Conservation (phyloP, 805 yeast species). For the Lachancea quebecensis region DNA sequence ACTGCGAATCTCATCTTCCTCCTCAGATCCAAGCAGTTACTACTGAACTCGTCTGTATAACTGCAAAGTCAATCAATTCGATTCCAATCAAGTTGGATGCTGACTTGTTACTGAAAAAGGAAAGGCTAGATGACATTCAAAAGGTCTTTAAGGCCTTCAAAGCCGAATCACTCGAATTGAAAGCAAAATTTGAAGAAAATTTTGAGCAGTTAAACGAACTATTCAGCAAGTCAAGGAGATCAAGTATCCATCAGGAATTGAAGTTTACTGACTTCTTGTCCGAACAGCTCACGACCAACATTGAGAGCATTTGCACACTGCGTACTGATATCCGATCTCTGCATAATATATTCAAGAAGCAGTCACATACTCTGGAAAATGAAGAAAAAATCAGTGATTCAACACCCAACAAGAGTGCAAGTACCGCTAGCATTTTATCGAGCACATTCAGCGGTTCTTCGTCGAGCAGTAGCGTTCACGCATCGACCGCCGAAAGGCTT, state of each 20-base stretch:
- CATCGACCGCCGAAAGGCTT: constrained; percentile 15
- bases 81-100: constrained; percentile 39
- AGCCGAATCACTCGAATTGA: constrained; percentile 10
- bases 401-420: not conserved
- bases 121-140: constrained; percentile 20
- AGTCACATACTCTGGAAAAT: constrained; percentile 19
- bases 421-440: constrained; percentile 8
- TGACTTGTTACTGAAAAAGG: constrained; percentile 24
- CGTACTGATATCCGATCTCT: constrained; percentile 16
- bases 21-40: constrained; percentile 29
- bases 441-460: constrained; percentile 11
- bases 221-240: constrained; percentile 18
- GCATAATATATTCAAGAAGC: constrained; percentile 27
- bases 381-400: constrained; percentile 2
- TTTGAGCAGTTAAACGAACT: constrained; percentile 19
- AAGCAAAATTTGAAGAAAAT: constrained; percentile 20
- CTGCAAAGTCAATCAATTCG: constrained; percentile 31
- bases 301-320: constrained; percentile 28
- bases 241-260: constrained; percentile 18
- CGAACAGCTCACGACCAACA: constrained; percentile 23
- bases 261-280: constrained; percentile 27
- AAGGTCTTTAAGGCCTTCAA: constrained; percentile 17
- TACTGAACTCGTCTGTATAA: constrained; percentile 31
- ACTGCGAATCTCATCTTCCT: constrained; percentile 24
- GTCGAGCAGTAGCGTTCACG: constrained; percentile 3